phyloP scores from a whole-genome alignment of 73 alveolate genomes.

The Paramecium tetraurelia region DNA sequence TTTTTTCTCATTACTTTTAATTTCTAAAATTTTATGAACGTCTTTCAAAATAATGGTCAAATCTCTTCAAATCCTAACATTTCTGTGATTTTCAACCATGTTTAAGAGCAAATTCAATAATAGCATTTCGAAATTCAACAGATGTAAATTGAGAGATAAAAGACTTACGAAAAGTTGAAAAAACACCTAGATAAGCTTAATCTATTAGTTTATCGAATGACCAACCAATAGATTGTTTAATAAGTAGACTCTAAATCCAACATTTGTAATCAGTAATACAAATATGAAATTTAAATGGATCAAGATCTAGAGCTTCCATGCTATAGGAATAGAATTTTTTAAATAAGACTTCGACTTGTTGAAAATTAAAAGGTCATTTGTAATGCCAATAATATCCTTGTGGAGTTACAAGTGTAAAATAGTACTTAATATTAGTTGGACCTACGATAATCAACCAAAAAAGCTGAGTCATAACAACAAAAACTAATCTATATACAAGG shows the following conservation, averaged over 20 bases:
- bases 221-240: background rate
- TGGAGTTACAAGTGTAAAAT: background rate
- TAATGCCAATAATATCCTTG: background rate
- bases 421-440: background rate
- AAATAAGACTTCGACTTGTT: background rate
- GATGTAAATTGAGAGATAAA: background rate
- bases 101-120: background rate
- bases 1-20: background rate
- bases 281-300: conserved; percentile 21
- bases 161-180: background rate
- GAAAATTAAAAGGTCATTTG: background rate
- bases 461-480: conserved; percentile 18
- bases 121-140: background rate
- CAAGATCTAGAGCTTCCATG: conserved; percentile 1
- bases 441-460: conserved; percentile 40
- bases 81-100: background rate
- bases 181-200: background rate
- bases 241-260: background rate
- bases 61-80: background rate
- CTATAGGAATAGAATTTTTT: conserved; percentile 37
- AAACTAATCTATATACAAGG: conserved; percentile 24
- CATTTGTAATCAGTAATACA: background rate
- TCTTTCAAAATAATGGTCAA: background rate
- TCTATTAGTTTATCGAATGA: background rate
- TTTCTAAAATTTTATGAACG: background rate